Evolutionary conservation across 768 basidiomycete species (phyloP).

Genomic region (Crepidotus variabilis): DNA sequence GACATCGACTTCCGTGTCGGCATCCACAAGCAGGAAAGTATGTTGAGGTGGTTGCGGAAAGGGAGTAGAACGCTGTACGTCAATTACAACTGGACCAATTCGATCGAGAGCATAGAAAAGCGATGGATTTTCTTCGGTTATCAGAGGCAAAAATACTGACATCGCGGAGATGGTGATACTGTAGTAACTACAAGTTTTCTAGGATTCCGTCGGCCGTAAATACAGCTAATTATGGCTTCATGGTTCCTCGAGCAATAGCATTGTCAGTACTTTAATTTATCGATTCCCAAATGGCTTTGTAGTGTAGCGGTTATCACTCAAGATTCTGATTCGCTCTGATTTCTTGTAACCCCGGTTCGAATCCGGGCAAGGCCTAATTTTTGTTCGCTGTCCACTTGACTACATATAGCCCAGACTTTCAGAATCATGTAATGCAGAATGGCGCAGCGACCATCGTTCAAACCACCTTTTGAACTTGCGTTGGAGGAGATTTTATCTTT

Average conservation of each 20-base stretch:
- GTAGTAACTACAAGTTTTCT: not conserved
- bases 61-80: conserved; percentile 26
- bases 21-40: conserved; percentile 56
- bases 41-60: conserved; percentile 29
- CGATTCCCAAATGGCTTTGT: conserved; percentile 17
- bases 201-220: conserved; percentile 7
- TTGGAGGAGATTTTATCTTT: no score
- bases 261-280: conserved; percentile 5
- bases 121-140: conserved; percentile 44
- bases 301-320: conserved; percentile 36
- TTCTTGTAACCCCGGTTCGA: conserved; percentile 38
- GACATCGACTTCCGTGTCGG: conserved; percentile 37
- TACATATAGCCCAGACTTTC: not conserved
- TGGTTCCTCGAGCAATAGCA: no score
- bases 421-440: no score
- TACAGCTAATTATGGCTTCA: conserved; percentile 11
- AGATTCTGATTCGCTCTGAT: conserved; percentile 24
- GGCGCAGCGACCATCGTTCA: no score
- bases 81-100: conserved; percentile 73
- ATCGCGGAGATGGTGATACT: conserved; percentile 21
- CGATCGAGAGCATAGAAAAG: conserved; percentile 63
- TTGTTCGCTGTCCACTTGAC: not conserved
- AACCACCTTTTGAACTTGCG: no score
- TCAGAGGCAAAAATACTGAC: conserved; percentile 56
- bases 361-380: conserved; percentile 30